Percentiles rank a stretch among this genome's conserved stretches.
Conservation (phyloP, 352 stramenopile species). For the Phytophthora pisi region DNA sequence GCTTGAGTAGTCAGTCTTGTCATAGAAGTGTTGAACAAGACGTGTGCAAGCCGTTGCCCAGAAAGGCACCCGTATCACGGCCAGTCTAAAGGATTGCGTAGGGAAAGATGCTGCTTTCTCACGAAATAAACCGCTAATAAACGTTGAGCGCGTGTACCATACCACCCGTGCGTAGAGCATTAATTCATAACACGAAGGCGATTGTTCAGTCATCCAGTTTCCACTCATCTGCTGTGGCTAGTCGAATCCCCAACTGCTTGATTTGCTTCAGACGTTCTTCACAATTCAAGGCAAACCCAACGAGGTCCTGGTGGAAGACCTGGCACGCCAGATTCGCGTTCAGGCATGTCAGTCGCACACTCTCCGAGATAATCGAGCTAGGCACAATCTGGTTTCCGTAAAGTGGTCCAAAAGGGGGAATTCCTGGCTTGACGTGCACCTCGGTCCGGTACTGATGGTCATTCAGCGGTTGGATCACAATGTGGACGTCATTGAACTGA, state of each 20-base stretch:
- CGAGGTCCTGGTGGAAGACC: slow-evolving; percentile 81
- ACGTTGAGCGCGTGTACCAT: slow-evolving; percentile 36
- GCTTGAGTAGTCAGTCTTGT: slow-evolving; percentile 22
- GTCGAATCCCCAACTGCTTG: slow-evolving; percentile 75
- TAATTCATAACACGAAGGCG: not conserved
- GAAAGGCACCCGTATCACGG: not conserved
- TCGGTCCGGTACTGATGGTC: slow-evolving; percentile 75
- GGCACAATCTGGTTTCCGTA: slow-evolving; percentile 77
- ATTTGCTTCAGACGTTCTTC: slow-evolving; percentile 90
- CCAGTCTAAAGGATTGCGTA: slow-evolving; percentile 15
- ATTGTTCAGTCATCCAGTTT: slow-evolving; percentile 32
- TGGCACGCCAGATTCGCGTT: slow-evolving; percentile 88
- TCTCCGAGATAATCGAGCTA: slow-evolving; percentile 61
- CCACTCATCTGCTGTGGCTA: slow-evolving; percentile 62
- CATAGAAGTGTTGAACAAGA: slow-evolving; percentile 10
- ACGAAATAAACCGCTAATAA: slow-evolving; percentile 28
- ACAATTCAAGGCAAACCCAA: slow-evolving; percentile 81
- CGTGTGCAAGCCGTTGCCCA: slow-evolving; percentile 6
- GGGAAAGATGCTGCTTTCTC: slow-evolving; percentile 27
- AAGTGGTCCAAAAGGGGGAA: slow-evolving; percentile 78
- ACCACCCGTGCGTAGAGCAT: slow-evolving; percentile 4
- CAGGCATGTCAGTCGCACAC: slow-evolving; percentile 75
- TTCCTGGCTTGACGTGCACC: slow-evolving; percentile 74
- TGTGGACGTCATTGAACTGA: slow-evolving; percentile 90
- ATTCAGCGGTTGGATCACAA: slow-evolving; percentile 84